These are phyloP conservation scores for Bruguiera gymnorhiza DNA, from an alignment of 345 rosid species.

Conservation along the genomic window DNA sequence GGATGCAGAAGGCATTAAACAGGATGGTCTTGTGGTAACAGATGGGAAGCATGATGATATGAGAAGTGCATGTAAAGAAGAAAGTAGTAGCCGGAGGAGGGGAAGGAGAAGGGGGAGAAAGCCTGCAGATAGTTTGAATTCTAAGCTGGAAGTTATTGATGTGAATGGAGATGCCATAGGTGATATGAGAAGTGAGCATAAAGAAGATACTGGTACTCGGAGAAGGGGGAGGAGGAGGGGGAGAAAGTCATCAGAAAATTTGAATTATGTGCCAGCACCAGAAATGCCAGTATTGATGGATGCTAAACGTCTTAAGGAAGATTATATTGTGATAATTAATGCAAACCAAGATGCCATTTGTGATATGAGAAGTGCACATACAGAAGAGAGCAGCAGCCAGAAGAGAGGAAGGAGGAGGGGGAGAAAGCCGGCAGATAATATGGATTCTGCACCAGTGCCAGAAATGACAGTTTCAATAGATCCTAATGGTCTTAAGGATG, in stretches of 20 bases:
- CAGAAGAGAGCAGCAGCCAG: constrained; percentile 29
- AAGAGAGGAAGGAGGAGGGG: constrained; percentile 35
- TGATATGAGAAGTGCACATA: constrained; percentile 26
- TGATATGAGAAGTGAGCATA: constrained; percentile 25
- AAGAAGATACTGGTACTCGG: constrained; percentile 29
- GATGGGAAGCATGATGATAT: constrained; percentile 34
- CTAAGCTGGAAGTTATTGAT: not conserved
- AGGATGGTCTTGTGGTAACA: constrained; percentile 20
- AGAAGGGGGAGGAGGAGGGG: constrained; percentile 35
- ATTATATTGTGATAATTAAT: no score
- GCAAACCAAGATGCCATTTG: not conserved
- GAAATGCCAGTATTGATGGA: constrained; percentile 39
- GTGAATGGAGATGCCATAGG: not conserved
- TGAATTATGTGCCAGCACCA: constrained; percentile 20
- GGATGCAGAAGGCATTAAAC: constrained; percentile 26
- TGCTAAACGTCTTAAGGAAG: constrained; percentile 4
- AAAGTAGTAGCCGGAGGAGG: constrained; percentile 23
- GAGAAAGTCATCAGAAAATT: constrained; percentile 40
- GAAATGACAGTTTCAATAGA: not conserved
- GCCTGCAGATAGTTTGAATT: constrained; percentile 25
- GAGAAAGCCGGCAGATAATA: constrained; percentile 33
- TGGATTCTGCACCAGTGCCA: constrained; percentile 3
- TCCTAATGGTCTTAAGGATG: constrained; percentile 12
- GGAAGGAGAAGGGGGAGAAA: constrained; percentile 49
- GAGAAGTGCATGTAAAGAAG: constrained; percentile 28